Percentiles rank a stretch among this genome's conserved stretches.
Evolutionary conservation across 805 yeast species (phyloP).

Genomic region (Zygosaccharomyces pseudorouxii): DNA sequence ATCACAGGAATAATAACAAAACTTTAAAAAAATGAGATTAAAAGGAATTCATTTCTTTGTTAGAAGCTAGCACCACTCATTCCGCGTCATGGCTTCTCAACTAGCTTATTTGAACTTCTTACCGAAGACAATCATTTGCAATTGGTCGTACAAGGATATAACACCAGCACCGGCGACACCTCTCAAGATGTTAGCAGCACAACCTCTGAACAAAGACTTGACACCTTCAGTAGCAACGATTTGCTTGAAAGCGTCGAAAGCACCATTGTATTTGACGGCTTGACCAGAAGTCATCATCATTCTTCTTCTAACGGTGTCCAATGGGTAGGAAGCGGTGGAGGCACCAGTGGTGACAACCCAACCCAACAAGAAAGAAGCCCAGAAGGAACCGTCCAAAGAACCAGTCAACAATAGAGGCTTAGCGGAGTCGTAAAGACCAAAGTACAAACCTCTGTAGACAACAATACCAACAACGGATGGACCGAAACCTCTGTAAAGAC

Average conservation of each 20-base stretch:
- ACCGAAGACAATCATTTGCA: conserved; percentile 92
- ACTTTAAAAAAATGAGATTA: conserved; percentile 4
- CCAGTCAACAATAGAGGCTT: conserved; percentile 94
- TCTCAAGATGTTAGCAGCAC: conserved; percentile 99
- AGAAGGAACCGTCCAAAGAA: conserved; percentile 89
- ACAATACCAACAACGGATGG: conserved; percentile 96
- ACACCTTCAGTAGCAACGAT: conserved; percentile 97
- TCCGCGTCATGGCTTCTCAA: neutral
- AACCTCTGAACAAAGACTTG: conserved; percentile 92
- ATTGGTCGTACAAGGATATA: conserved; percentile 94
- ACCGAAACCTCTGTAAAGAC: conserved; percentile 99
- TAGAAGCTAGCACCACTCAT: neutral
- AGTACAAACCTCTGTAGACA: conserved; percentile 99
- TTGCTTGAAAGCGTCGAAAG: conserved; percentile 86
- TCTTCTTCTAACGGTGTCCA: conserved; percentile 99
- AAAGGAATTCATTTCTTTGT: conserved; percentile 1
- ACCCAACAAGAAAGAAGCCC: conserved; percentile 93
- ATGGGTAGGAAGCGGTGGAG: conserved; percentile 97
- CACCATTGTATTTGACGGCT: conserved; percentile 94
- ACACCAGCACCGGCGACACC: conserved; percentile 99
- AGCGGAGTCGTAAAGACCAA: conserved; percentile 94
- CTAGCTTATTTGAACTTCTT: conserved; percentile 72
- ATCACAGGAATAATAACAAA: conserved; percentile 17
- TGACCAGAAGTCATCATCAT: conserved; percentile 99
- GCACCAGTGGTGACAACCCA: conserved; percentile 99